Conservation (phyloP, 148 eudicot genomes). For the Fagopyrum tataricum region DNA sequence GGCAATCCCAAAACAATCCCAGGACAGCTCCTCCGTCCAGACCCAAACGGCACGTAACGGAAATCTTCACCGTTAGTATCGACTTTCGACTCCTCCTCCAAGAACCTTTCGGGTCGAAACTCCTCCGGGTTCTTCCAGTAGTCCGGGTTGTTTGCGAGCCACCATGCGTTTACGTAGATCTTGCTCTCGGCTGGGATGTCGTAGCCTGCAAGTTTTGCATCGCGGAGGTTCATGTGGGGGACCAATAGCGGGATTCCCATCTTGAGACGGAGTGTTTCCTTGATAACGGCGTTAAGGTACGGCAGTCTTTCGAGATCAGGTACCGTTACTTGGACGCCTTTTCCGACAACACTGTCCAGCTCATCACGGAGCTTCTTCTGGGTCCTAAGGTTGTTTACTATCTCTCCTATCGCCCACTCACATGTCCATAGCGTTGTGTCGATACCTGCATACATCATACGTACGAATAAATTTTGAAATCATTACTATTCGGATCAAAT, state of each 20-base stretch:
- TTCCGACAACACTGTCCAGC: slow-evolving; percentile 27
- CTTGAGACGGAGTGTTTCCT: slow-evolving; percentile 52
- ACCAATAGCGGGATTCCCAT: slow-evolving; percentile 54
- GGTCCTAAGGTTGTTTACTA: slow-evolving; percentile 51
- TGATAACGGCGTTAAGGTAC: slow-evolving; percentile 49
- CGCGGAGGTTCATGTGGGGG: slow-evolving; percentile 68
- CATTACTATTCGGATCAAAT: neutral
- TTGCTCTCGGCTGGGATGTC: slow-evolving; percentile 49
- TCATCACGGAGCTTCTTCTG: slow-evolving; percentile 50
- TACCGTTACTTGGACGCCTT: slow-evolving; percentile 36
- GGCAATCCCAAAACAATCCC: slow-evolving; percentile 67
- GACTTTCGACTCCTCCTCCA: slow-evolving; percentile 47
- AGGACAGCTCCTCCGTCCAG: slow-evolving; percentile 71
- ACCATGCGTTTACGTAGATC: slow-evolving; percentile 70
- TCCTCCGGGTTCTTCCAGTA: slow-evolving; percentile 45
- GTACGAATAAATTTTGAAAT: neutral
- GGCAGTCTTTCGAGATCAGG: slow-evolving; percentile 34
- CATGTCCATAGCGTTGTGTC: slow-evolving; percentile 71
- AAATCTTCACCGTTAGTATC: slow-evolving; percentile 49
- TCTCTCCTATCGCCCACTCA: slow-evolving; percentile 72
- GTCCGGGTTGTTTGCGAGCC: slow-evolving; percentile 65
- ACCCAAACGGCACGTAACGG: slow-evolving; percentile 58
- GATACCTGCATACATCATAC: slow-evolving; percentile 24
- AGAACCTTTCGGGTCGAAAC: slow-evolving; percentile 62
- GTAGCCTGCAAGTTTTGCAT: slow-evolving; percentile 58